These are phyloP conservation scores for Sporothrix pallida DNA, from an alignment of 2,329 filamentous ascomycete species.

Conservation along the genomic window DNA sequence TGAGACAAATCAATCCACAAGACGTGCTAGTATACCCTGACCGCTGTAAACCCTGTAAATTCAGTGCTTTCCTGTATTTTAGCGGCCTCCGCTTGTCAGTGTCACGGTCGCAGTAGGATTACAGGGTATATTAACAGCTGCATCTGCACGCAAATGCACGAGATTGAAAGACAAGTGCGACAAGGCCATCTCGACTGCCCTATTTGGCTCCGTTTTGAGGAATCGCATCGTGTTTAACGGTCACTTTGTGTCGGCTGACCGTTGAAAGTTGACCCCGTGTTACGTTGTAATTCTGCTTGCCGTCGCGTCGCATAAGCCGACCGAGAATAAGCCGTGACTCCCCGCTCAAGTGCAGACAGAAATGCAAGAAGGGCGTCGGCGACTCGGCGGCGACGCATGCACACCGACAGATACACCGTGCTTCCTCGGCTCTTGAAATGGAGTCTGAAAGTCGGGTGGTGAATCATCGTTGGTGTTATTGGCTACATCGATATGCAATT, in stretches of 20 bases:
- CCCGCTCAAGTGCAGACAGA: background rate
- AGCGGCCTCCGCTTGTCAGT: background rate
- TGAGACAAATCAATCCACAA: background rate
- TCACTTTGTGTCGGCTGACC: too few species aligned
- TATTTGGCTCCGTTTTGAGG: constrained; percentile 5
- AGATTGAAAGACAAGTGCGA: background rate
- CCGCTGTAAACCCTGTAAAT: background rate
- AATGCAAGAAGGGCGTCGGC: too few species aligned
- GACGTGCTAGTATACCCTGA: background rate
- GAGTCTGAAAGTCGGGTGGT: too few species aligned
- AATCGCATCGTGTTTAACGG: background rate
- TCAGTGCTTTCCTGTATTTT: background rate
- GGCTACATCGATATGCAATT: too few species aligned
- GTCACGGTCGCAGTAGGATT: constrained; percentile 9
- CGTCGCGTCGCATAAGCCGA: background rate
- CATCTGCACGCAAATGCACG: background rate
- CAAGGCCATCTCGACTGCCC: background rate
- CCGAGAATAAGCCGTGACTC: background rate
- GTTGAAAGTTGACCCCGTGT: too few species aligned
- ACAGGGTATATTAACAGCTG: background rate
- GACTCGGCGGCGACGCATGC: too few species aligned
- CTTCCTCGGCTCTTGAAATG: too few species aligned
- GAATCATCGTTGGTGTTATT: too few species aligned
- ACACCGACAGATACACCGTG: too few species aligned
- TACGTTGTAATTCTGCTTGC: too few species aligned